Evolutionary conservation across 2,329 filamentous ascomycete species (phyloP), one percentile per base, ranked within the genome.

Genomic region (Rasamsonia emersonii): DNA sequence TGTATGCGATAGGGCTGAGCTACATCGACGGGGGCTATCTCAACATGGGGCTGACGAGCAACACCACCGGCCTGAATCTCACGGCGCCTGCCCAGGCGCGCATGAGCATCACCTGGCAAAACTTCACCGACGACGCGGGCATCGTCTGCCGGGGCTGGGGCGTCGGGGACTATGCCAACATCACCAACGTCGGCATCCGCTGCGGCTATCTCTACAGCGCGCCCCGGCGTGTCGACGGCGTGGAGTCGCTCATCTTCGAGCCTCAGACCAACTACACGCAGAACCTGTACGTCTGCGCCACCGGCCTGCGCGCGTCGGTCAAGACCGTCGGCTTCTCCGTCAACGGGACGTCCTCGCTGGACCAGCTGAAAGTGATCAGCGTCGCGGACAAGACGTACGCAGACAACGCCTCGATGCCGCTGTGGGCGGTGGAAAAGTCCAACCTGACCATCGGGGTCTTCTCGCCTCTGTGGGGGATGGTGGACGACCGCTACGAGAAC

Each of bases 281-380:
- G 4, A 56, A 62, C 0, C 35, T 70, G 0, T 67, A 68, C 36
- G 50, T 53, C 0, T 71, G 67, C 38, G 63, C 64, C 2, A 58
- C 55, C 0, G 45, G 61, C 0, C 39, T 60, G 3, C 59, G 59
- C 29, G 65, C 66, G 3, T 58, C 52, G 1, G 53, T 71, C 35
- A 70, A 70, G 39, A 62, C 58, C 0, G 62, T 67, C 5, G 45
- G 47, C 0, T 68, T 71, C 38, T 39, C 45, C 2, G 57, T 51
- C 40, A 70, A 70, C 38, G 59, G 58, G 3, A 65, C 61, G 0
- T 41, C 51, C 9, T 50, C 44, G 5, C 37, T 70, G 0, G 41
- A 46, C 7, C 47, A 47, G 2, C 44, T 70, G 0, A 40, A 40
- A 2, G 49, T 69, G 2, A 41, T 41, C 2, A 42, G 46, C 7